A percentile compares a stretch with the other conserved stretches of the same genome.
phyloP scores from a whole-genome alignment of 1,139 yeast species.

The Saccharomyces hybrid region DNA sequence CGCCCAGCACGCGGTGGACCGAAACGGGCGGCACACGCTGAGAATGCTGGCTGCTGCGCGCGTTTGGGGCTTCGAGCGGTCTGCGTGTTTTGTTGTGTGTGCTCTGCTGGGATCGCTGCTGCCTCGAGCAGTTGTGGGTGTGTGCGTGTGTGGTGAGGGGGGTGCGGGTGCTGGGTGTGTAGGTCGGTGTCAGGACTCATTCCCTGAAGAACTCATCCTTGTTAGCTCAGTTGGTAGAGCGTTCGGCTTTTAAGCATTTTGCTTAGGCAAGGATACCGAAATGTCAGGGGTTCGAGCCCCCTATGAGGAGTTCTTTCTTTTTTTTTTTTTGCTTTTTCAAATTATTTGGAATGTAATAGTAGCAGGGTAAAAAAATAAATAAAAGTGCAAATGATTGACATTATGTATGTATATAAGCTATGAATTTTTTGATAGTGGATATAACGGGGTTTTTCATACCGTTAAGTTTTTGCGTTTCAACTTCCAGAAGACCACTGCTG shows the following conservation, averaged over 20 bases:
- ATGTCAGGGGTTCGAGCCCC: conserved; percentile 37
- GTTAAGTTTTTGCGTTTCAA: background rate
- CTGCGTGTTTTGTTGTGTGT: too few species aligned
- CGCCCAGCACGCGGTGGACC: too few species aligned
- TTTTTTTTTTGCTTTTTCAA: conserved; percentile 17
- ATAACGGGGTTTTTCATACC: background rate
- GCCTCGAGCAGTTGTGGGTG: too few species aligned
- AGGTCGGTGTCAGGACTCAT: too few species aligned
- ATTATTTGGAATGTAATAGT: background rate
- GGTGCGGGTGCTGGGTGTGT: too few species aligned
- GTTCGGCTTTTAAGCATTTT: conserved; percentile 32
- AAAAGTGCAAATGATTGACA: background rate
- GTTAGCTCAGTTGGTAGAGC: conserved; percentile 34
- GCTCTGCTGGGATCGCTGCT: too few species aligned
- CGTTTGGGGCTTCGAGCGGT: too few species aligned
- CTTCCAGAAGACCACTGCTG: conserved; percentile 8
- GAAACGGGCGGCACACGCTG: too few species aligned
- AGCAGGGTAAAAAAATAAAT: background rate
- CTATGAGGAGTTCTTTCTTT: conserved; percentile 31
- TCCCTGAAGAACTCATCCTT: conserved; percentile 28
- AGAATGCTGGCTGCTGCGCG: too few species aligned
- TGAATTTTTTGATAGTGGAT: background rate
- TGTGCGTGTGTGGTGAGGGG: too few species aligned
- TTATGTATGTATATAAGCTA: background rate
- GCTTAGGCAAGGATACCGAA: conserved; percentile 30